phyloP scores from a whole-genome alignment of 441 rosid species.

The Croton setiger region DNA sequence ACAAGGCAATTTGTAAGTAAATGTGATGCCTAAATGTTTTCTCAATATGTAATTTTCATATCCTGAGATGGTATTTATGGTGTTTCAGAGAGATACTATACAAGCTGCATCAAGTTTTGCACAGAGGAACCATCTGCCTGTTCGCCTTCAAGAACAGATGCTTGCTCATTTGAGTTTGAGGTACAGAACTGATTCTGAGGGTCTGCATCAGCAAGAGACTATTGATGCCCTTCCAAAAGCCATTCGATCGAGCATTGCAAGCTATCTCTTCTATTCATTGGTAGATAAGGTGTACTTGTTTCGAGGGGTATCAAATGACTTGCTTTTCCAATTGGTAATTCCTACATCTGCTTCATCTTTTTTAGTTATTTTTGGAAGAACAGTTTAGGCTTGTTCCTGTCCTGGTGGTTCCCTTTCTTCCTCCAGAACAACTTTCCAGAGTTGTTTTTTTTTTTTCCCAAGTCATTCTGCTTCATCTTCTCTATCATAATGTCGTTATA shows the following conservation, averaged over 20 bases:
- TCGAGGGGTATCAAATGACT: conserved; percentile 86
- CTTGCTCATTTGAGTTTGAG: conserved; percentile 77
- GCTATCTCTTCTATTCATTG: conserved; percentile 69
- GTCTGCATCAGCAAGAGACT: conserved; percentile 87
- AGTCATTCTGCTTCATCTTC: too few species aligned
- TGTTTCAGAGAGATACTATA: conserved; percentile 73
- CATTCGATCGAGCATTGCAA: conserved; percentile 74
- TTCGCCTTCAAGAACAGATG: conserved; percentile 87
- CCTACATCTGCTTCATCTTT: conserved; percentile 7
- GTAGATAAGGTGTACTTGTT: conserved; percentile 80
- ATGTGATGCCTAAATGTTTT: too few species aligned
- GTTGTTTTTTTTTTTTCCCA: background rate
- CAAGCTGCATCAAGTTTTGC: conserved; percentile 79
- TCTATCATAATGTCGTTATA: background rate
- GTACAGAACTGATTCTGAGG: conserved; percentile 80
- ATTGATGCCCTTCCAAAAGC: conserved; percentile 84
- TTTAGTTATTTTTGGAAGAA: background rate
- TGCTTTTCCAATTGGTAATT: conserved; percentile 91
- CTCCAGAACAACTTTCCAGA: too few species aligned
- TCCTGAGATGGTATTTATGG: conserved; percentile 16
- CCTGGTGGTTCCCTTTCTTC: background rate
- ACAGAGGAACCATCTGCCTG: conserved; percentile 66
- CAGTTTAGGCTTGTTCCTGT: background rate
- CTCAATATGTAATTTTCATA: background rate
- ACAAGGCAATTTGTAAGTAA: conserved; percentile 79